phyloP scores from a whole-genome alignment of 1,284 basidiomycete species.

The Melampsora larici-populina region DNA sequence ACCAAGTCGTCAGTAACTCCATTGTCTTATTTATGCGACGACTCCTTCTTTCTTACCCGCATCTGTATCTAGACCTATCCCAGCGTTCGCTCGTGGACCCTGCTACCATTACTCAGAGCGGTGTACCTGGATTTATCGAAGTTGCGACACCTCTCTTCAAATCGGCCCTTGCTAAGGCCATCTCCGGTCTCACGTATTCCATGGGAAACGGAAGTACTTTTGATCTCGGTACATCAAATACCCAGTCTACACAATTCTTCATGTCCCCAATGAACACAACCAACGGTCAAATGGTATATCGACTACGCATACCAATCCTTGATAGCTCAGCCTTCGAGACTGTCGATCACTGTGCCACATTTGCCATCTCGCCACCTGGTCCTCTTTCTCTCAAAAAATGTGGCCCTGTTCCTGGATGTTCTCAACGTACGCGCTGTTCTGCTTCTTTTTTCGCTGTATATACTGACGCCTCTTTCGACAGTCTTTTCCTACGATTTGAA shows the following conservation, averaged over 20 bases:
- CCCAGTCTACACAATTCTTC: constrained; percentile 49
- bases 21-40: neutral
- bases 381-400: constrained; percentile 48
- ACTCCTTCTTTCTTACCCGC: neutral
- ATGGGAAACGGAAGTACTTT: constrained; percentile 43
- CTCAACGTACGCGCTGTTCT: constrained; percentile 44
- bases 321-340: constrained; percentile 45
- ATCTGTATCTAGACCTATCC: neutral
- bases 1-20: neutral
- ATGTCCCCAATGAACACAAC: constrained; percentile 43
- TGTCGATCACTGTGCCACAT: constrained; percentile 49
- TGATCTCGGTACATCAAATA: constrained; percentile 47
- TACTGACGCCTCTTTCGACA: neutral
- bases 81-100: neutral
- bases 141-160: constrained; percentile 47
- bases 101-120: constrained; percentile 32
- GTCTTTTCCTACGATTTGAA: constrained; percentile 29
- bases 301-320: constrained; percentile 48
- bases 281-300: constrained; percentile 44
- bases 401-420: constrained; percentile 45
- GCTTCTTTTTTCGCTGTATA: neutral
- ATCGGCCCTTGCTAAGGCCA: constrained; percentile 46
- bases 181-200: constrained; percentile 48
- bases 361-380: constrained; percentile 47
- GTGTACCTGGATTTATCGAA: constrained; percentile 49